Evolutionary conservation across 257 asterid species (phyloP), one percentile per base, ranked within the genome.

Genomic region (Scutellaria galericulata): DNA sequence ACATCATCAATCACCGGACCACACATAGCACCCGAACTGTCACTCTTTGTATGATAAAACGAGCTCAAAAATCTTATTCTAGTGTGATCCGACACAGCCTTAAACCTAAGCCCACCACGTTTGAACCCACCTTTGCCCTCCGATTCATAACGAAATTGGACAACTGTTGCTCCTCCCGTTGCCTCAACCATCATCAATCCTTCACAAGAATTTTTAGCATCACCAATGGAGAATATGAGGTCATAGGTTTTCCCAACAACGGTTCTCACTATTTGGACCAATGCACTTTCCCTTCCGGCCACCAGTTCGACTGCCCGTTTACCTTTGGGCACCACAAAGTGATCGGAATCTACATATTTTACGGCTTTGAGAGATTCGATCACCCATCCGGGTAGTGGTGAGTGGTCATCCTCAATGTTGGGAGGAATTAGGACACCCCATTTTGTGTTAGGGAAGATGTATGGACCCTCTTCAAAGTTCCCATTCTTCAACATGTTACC

Each of bases 1-100:
- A 89, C 92, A 73, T 92, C 87, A 74, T 92, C 98, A 46, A 92
- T 59, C 9, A 90, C 95, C 0, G 98, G 98, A 50, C 98, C 97
- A 68, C 98, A 92, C 47, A 92, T 51, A 7, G 96, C 45, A 7
- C 97, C 98, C 0, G 95, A 63, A 37, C 54, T 75, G 13, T 92
- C 98, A 64, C 83, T 90, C 85, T 83, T 87, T 86, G 78, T 90
- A 39, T 88, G 93, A 61, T 92, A 90, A 56, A 67, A 82, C 1
- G 80, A 64, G 85, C 98, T 92, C 85, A 89, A 59, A 65, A 92
- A 90, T 64, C 96, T 83, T 41, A 92, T 70, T 59, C 88, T 82
- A 1, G 95, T 87, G 8, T 84, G 83, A 0, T 40, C 2, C 0
- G 75, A 61, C 11, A 59, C 57, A 0, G 95, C 96, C 31, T 18